phyloP scores from a whole-genome alignment of 306 rosid genomes.

The Luffa acutangula region DNA sequence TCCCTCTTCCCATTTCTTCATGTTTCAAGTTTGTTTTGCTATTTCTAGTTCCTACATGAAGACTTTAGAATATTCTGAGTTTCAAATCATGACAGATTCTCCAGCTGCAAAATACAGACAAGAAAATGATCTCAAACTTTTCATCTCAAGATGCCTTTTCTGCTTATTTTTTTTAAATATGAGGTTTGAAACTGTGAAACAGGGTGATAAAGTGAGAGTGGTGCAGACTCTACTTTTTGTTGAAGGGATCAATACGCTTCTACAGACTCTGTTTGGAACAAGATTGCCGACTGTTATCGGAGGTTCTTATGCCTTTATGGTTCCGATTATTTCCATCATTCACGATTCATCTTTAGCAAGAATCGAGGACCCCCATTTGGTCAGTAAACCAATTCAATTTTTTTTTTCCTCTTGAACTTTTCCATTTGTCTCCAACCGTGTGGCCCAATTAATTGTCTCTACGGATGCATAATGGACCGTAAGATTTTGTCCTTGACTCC shows the following conservation, averaged over 20 bases:
- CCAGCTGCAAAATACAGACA: neutral
- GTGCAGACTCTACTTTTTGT: constrained; percentile 87
- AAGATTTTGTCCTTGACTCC: neutral
- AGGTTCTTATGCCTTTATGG: constrained; percentile 96
- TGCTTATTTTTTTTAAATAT: neutral
- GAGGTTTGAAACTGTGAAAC: constrained; percentile 7
- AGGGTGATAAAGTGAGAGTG: constrained; percentile 98
- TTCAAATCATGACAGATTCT: constrained; percentile 1
- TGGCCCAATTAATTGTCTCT: neutral
- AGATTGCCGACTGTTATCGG: constrained; percentile 93
- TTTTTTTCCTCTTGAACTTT: neutral
- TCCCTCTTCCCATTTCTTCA: constrained; percentile 1
- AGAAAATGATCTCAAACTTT: neutral
- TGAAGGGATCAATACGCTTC: constrained; percentile 87
- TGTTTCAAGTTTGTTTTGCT: neutral
- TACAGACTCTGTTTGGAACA: constrained; percentile 94
- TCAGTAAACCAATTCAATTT: constrained; percentile 26
- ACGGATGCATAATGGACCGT: neutral
- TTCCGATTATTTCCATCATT: constrained; percentile 83
- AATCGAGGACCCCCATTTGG: constrained; percentile 68
- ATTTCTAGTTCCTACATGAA: neutral
- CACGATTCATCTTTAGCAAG: constrained; percentile 57
- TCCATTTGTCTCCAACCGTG: neutral
- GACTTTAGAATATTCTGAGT: neutral
- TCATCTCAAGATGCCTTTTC: constrained; percentile 1